Conservation (phyloP, 1,139 yeast genomes). For the Nakaseomyces bracarensis region DNA sequence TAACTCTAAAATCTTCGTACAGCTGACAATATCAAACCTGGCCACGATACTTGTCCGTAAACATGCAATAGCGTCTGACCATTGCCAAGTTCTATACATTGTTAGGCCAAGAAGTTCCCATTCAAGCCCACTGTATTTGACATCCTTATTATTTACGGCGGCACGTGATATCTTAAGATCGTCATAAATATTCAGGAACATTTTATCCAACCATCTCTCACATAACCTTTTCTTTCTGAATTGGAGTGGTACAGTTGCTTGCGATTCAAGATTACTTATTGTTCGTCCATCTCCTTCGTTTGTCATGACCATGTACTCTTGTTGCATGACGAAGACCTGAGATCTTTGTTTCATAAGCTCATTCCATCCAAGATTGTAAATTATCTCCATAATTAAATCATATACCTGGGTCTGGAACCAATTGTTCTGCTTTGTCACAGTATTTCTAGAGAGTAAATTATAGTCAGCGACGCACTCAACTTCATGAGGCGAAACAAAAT, state of each 20-base stretch:
- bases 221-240: slow-evolving; percentile 72
- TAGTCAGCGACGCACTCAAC: slow-evolving; percentile 50
- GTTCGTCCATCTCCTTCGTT: not conserved
- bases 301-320: slow-evolving; percentile 46
- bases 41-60: slow-evolving; percentile 63
- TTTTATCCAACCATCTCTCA: slow-evolving; percentile 89
- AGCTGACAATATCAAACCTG: slow-evolving; percentile 58
- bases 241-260: slow-evolving; percentile 14
- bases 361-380: slow-evolving; percentile 79
- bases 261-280: not conserved
- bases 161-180: slow-evolving; percentile 78
- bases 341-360: slow-evolving; percentile 71
- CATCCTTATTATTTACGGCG: slow-evolving; percentile 61
- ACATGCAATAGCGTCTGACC: slow-evolving; percentile 74
- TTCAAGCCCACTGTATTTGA: slow-evolving; percentile 75
- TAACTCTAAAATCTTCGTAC: slow-evolving; percentile 32
- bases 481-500: slow-evolving; percentile 38
- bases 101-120: slow-evolving; percentile 89
- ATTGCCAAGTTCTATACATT: slow-evolving; percentile 71
- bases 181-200: slow-evolving; percentile 79
- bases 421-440: slow-evolving; percentile 68
- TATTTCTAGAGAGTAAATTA: slow-evolving; percentile 62
- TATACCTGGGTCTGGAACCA: slow-evolving; percentile 59
- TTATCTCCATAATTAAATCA: slow-evolving; percentile 56
- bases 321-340: slow-evolving; percentile 89